phyloP scores from a whole-genome alignment of 345 rosid genomes.

The Crucihimalaya himalaica region DNA sequence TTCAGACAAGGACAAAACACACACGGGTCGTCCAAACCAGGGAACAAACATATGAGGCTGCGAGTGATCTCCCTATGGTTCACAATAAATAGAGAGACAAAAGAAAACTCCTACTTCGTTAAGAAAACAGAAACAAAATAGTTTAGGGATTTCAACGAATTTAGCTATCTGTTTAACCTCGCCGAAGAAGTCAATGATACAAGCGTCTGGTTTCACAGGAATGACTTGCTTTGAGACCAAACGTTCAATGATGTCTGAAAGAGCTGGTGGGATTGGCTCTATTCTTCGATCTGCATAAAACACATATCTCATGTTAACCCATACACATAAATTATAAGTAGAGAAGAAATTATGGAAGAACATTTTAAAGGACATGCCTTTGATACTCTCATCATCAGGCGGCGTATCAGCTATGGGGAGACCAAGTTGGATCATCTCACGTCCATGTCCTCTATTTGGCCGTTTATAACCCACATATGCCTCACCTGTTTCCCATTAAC shows the following conservation, averaged over 20 bases:
- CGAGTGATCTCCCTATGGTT: conserved; percentile 82
- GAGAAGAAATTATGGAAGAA: too few species aligned
- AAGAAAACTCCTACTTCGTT: conserved; percentile 6
- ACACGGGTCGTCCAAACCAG: conserved; percentile 82
- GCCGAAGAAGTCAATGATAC: conserved; percentile 77
- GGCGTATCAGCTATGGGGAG: conserved; percentile 75
- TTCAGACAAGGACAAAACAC: conserved; percentile 71
- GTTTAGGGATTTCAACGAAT: background rate
- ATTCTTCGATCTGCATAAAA: conserved; percentile 55
- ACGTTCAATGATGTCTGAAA: conserved; percentile 75
- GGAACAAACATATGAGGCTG: conserved; percentile 73
- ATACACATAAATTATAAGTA: background rate
- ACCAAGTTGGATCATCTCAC: conserved; percentile 94
- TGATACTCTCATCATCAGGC: conserved; percentile 66
- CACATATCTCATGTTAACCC: conserved; percentile 1
- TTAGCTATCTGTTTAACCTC: conserved; percentile 54
- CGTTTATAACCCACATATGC: conserved; percentile 67
- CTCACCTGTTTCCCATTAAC: conserved; percentile 61
- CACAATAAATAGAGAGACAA: background rate
- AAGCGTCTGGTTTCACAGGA: conserved; percentile 76
- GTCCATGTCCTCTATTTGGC: conserved; percentile 89
- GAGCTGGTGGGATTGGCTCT: conserved; percentile 71
- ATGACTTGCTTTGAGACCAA: conserved; percentile 59
- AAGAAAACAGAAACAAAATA: background rate
- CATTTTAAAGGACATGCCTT: conserved; percentile 50